Evolutionary conservation across 768 basidiomycete genomes (phyloP), one percentile per base, ranked within the genome.

Genomic region (Xanthoconium purpureum): DNA sequence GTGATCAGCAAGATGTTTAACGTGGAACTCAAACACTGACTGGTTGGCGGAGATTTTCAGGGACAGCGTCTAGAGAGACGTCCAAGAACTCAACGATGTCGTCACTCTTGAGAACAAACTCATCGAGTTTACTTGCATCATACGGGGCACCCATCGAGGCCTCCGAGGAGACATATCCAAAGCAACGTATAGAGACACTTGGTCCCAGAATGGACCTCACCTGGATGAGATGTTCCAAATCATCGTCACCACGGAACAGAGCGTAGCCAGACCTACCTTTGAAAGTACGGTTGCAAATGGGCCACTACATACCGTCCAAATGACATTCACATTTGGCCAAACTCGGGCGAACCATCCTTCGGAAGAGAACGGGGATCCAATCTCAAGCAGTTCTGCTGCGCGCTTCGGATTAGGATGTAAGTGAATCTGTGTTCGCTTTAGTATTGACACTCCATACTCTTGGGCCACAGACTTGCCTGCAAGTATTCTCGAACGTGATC

Each of bases 1-100:
- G 53, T 8, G 1, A 57, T 28, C 1, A 2, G n/a, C 10, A 14
- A 3, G 2, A 50, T 18, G 12, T 32, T 8, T 18, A 6, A 47
- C 3, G 17, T 8, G 3, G 12, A 35, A 6, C 9, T 9, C 11
- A 33, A 43, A 39, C 7, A 59, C 66, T 43, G 17, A 67, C 66
- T 2, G 55, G 44, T n/a, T 63, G 58, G 33, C 54, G 15, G 29
- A 68, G 24, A 18, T 63, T 57, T 13, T 63, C 50, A n/a, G 55
- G 53, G 20, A 46, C 48, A 38, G 51, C 56, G 5, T 55, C 61
- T 17, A 33, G 37, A 6, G 59, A 36, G 9, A 59, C 35, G 7
- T 65, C 63, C 32, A 69, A 47, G 32, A 63, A 69, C 50, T 65
- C 65, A 1, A 62, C 18, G n/a, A 65, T 11, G 0, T 57, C 58